Conservation (phyloP, 2,329 filamentous ascomycete genomes). For the Nectriaceae sp. region DNA sequence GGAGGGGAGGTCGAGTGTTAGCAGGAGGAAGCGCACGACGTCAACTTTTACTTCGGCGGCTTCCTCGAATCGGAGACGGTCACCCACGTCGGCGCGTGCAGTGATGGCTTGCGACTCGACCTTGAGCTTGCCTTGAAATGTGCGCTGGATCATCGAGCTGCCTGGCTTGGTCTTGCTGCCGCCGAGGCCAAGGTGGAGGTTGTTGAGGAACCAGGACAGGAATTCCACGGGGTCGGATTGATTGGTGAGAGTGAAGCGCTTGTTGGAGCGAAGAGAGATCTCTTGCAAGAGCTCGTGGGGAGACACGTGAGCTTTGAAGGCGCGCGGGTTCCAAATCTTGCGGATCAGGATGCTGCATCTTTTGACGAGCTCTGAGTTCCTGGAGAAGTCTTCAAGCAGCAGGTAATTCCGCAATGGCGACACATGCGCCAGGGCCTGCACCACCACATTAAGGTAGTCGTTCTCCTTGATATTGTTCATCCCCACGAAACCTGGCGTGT, state of each 20-base stretch:
- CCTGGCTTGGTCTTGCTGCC: conserved; percentile 85
- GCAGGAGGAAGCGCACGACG: conserved; percentile 79
- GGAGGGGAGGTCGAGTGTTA: conserved; percentile 89
- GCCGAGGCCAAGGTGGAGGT: conserved; percentile 87
- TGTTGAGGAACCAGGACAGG: conserved; percentile 95
- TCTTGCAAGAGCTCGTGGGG: conserved; percentile 97
- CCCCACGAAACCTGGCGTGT: conserved; percentile 91
- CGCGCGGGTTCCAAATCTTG: conserved; percentile 97
- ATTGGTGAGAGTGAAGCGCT: conserved; percentile 85
- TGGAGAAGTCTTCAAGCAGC: conserved; percentile 79
- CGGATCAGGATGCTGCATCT: conserved; percentile 87
- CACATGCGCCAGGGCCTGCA: conserved; percentile 90
- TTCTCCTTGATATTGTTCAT: conserved; percentile 99
- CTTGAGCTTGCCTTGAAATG: conserved; percentile 90
- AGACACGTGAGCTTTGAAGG: conserved; percentile 95
- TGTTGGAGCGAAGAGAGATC: conserved; percentile 84
- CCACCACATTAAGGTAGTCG: conserved; percentile 95
- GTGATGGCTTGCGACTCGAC: conserved; percentile 95
- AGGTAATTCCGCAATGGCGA: conserved; percentile 88
- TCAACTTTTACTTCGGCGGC: conserved; percentile 79
- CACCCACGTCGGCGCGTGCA: conserved; percentile 82
- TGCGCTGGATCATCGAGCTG: conserved; percentile 83
- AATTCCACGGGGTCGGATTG: conserved; percentile 98
- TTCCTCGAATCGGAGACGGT: conserved; percentile 91
- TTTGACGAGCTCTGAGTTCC: conserved; percentile 76